Evolutionary conservation across 176 grass and related monocot species (phyloP), one percentile per base, ranked within the genome.

Genomic region (Avena eriantha): DNA sequence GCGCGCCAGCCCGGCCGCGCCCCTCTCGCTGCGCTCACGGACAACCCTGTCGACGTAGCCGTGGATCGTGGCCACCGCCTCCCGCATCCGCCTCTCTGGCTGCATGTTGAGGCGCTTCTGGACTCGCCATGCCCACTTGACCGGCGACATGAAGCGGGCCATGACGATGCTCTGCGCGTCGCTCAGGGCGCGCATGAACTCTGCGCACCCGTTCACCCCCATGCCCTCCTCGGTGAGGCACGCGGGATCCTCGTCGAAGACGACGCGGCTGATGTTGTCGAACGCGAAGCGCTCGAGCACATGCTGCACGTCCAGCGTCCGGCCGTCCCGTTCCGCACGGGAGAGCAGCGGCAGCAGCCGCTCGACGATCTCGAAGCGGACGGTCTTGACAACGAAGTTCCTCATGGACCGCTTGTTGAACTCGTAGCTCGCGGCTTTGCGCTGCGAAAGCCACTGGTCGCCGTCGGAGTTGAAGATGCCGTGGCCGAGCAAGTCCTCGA

Each of bases 401-500:
- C 84, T 39, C 3, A 96, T 51, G 7, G 94, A 93, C 47, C 82
- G 81, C 63, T 68, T 91, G 47, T 31, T 85, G 86, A 96, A 96
- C 79, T 93, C 94, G 66, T 76, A 80, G 85, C 89, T 93, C 3
- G 89, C 91, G 26, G 87, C 80, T 72, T 88, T 97, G 69, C 90
- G 87, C 88, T 97, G 95, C 86, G 81, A 77, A 21, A 56, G 83
- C 90, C 95, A 97, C 46, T 83, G 77, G 0, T 94, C 84, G 0
- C 92, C 92, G 46, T 94, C 84, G 17, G 90, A 89, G 79, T 90
- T 94, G 84, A 97, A 94, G 71, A 97, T 94, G 76, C 95, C 90
- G 26, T 79, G 84, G 39, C 95, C 95, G 2, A 97, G 89, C 18
- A 94, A 80, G 80, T 97, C 95, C 36, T 85, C 47, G 49, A 92